Conservation (phyloP, 208 protist genomes). For the Acanthamoeba rhysodes region DNA sequence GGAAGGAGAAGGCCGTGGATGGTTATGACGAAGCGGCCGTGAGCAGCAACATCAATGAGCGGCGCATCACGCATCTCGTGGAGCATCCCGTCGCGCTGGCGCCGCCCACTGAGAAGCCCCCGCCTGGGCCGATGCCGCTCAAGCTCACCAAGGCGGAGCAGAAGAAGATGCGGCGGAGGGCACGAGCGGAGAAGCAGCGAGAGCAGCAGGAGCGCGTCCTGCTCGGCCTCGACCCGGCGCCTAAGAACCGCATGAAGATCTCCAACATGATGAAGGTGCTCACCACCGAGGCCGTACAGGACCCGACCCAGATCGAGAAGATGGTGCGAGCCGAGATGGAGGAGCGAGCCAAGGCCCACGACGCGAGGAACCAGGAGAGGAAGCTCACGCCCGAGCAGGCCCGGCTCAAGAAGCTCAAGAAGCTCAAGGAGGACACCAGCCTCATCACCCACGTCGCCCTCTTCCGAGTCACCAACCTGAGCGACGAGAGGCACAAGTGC, state of each 20-base stretch:
- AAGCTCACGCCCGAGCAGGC: slow-evolving; percentile 85
- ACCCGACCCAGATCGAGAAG: slow-evolving; percentile 83
- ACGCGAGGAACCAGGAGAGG: slow-evolving; percentile 74
- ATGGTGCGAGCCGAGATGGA: slow-evolving; percentile 77
- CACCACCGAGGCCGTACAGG: slow-evolving; percentile 80
- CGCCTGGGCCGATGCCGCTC: slow-evolving; percentile 66
- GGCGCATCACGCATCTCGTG: slow-evolving; percentile 76
- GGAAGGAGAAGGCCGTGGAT: background rate
- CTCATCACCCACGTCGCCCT: slow-evolving; percentile 54
- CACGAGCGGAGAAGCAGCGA: slow-evolving; percentile 33
- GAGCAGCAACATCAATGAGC: background rate
- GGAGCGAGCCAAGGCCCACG: slow-evolving; percentile 64
- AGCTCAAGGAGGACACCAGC: slow-evolving; percentile 65
- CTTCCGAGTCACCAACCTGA: slow-evolving; percentile 48
- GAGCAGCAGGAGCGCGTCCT: slow-evolving; percentile 78
- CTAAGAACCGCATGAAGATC: slow-evolving; percentile 83
- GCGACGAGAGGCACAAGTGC: slow-evolving; percentile 67
- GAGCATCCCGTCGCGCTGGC: slow-evolving; percentile 82
- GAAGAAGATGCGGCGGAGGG: slow-evolving; percentile 80
- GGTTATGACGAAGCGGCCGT: background rate
- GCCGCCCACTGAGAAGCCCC: slow-evolving; percentile 24
- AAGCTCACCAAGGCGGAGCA: slow-evolving; percentile 78
- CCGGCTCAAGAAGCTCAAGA: slow-evolving; percentile 80
- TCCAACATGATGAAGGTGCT: slow-evolving; percentile 88
- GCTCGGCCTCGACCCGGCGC: slow-evolving; percentile 77